phyloP scores from a whole-genome alignment of 2,329 filamentous ascomycete genomes.

The Akanthomyces lecanii region DNA sequence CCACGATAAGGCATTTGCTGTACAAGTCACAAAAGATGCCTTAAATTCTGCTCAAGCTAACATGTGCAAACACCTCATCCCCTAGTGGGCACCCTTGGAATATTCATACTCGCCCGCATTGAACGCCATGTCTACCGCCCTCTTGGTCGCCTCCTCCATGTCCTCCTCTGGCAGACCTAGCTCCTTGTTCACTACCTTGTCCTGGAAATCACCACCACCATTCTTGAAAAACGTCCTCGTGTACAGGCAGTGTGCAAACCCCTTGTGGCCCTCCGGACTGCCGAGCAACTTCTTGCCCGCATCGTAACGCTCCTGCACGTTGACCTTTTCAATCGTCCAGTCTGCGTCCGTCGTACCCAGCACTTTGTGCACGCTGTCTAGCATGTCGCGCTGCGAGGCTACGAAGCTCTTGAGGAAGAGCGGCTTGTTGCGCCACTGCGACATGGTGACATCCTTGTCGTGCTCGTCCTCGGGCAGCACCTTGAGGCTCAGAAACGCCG shows the following conservation, averaged over 20 bases:
- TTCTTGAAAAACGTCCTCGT: constrained; percentile 48
- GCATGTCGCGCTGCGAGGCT: constrained; percentile 60
- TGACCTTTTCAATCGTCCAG: constrained; percentile 54
- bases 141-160: constrained; percentile 52
- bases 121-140: constrained; percentile 40
- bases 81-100: neutral
- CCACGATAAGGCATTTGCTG: neutral
- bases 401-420: constrained; percentile 54
- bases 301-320: constrained; percentile 41
- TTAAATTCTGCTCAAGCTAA: neutral
- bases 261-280: constrained; percentile 31
- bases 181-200: constrained; percentile 42
- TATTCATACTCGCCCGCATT: constrained; percentile 1
- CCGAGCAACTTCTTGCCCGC: constrained; percentile 42
- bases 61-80: neutral
- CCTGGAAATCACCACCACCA: constrained; percentile 38
- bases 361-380: constrained; percentile 56
- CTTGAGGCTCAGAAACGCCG: constrained; percentile 43
- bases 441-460: constrained; percentile 34
- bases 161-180: constrained; percentile 57
- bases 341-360: constrained; percentile 53
- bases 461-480: constrained; percentile 38
- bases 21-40: neutral
- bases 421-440: constrained; percentile 39
- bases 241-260: constrained; percentile 51